These are phyloP conservation scores for Entomortierella parvispora DNA, from an alignment of 192 early-diverging fungal species.

Conservation along the genomic window DNA sequence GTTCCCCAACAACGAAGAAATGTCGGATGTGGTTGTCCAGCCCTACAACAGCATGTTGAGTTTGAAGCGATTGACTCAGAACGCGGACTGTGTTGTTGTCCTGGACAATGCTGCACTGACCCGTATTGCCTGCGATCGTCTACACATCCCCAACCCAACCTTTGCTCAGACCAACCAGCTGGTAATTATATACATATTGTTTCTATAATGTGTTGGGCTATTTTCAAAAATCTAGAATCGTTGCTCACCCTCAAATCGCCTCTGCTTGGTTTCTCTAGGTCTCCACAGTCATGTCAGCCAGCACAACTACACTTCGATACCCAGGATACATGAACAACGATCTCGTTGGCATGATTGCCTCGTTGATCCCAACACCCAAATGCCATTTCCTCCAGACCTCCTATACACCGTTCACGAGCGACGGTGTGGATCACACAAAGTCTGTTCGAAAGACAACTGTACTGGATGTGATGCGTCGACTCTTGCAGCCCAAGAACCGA, in stretches of 20 bases:
- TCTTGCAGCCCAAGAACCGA: conserved; percentile 96
- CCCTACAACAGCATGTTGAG: conserved; percentile 97
- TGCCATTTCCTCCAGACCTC: conserved; percentile 96
- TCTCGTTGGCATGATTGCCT: conserved; percentile 92
- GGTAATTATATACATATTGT: conserved; percentile 54
- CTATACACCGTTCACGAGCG: conserved; percentile 97
- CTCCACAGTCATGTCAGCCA: conserved; percentile 98
- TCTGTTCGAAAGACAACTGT: conserved; percentile 97
- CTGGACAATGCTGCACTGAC: conserved; percentile 95
- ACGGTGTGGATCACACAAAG: conserved; percentile 90
- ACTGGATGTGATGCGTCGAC: conserved; percentile 95
- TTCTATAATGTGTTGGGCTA: not conserved
- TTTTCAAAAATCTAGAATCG: not conserved
- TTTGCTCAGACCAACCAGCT: conserved; percentile 97
- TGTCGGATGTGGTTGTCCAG: conserved; percentile 96
- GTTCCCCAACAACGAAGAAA: conserved; percentile 95
- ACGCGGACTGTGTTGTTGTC: conserved; percentile 97
- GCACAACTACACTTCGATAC: conserved; percentile 96
- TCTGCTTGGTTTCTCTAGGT: conserved; percentile 60
- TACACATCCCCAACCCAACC: conserved; percentile 94
- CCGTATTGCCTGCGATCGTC: conserved; percentile 89
- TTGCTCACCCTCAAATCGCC: not conserved
- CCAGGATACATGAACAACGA: conserved; percentile 99
- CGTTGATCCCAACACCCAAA: conserved; percentile 97
- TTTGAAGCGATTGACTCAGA: conserved; percentile 88